Base-by-base conservation (phyloP, 2,329 filamentous ascomycete species). In the Beauveria pseudobassiana region DNA sequence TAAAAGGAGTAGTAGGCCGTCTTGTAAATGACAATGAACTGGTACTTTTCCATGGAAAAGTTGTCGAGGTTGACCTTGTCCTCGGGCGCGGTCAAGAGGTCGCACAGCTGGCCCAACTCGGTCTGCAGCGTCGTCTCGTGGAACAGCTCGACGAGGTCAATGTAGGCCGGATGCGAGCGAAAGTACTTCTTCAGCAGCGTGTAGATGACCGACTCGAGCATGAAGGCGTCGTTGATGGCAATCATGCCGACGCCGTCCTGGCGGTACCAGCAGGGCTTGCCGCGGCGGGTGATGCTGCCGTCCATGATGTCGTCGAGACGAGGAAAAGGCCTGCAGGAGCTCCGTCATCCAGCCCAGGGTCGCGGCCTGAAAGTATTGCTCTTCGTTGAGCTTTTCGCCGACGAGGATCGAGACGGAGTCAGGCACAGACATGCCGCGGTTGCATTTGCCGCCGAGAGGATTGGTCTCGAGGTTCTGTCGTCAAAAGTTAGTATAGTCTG, bases 1-100 rank as follows among this genome's bases (percentile, higher is more conserved):
- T 98, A 98, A 84, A 99, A 99, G 72, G 90, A 96, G 83, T 99
- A 99, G 82, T 96, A 99, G 57, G 95, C 93, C 26, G 95, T 99
- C 87, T 99, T 99, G 87, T 96, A 98, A 78, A 96, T 90, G 79
- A 99, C 95, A 72, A 99, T 99, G 83, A 98, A 99, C 70, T 82
- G 87, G 82, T 96, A 96, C 83, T 96, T 99, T 65, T 93, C 84
- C 76, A 97, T 82, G 75, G 87, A 92, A 83, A 99, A 99, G 81
- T 96, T 96, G 82, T 90, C 82, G 66, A 99, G 87, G 78, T 98
- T 87, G 71, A 98, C 90, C 65, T 87, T 82, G 75, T 97, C 93
- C 79, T 99, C 95, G 48, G 95, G 95, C 43, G 95, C 95, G 52
- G 95, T 99, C 74, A 98, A 86, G 66, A 99, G 82, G 75, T 99